Evolutionary conservation across 345 rosid genomes (phyloP), one percentile per base, ranked within the genome.

Genomic region (Eucalyptus paniculata): DNA sequence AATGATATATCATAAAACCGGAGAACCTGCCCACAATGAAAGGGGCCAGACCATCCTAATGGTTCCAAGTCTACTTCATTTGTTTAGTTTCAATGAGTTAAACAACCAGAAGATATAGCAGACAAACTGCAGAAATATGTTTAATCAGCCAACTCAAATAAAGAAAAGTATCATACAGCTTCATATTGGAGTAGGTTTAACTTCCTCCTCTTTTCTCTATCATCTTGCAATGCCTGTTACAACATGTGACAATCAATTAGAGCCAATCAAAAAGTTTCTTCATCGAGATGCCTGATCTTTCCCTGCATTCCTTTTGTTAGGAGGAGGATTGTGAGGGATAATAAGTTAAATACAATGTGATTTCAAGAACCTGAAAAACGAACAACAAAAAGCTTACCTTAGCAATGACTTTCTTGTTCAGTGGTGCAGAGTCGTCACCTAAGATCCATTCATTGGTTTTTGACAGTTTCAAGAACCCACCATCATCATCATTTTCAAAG

Each of bases 111-210:
- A 49, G 3, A 40, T 42, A 28, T 32, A 18, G 40, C 42, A 53
- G 44, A 26, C 65, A 87, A 40, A 26, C 54, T 65, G 49, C 54
- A 44, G 60, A 62, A 42, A 23, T 15, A 18, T 50, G 44, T 32
- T 47, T 30, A 53, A 80, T 34, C 40, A 54, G 69, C 42, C 53
- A 62, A 30, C 34, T 15, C n/a, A 45, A 45, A 37, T 92, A 56
- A 89, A 89, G 91, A 91, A 72, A 91, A 92, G 89, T 90, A 87
- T 90, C 98, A 89, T 96, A 97, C 99, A 89, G 99, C 99, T 94
- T 96, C 99, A 90, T 97, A 97, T 91, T 95, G 47, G 90, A 97
- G 98, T 91, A 97, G 90, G 93, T 94, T 97, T 40, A 97, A 94
- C 92, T 94, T 97, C 95, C 92, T 97, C 93, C 98, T 96, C 91